Evolutionary conservation across 495 filamentous ascomycete species (phyloP).

Genomic region (Penicillium steckii): DNA sequence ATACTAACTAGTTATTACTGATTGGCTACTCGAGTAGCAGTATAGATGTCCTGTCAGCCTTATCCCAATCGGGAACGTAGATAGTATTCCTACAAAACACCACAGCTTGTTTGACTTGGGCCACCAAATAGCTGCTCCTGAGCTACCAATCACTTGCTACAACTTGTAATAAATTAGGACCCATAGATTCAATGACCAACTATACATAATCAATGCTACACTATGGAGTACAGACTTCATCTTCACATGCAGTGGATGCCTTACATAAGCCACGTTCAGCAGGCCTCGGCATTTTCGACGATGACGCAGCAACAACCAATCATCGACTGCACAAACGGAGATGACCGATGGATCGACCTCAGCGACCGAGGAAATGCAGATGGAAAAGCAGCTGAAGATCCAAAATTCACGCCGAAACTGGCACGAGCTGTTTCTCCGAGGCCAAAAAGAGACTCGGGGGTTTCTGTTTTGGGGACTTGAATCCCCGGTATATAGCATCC

Average conservation of each 20-base stretch:
- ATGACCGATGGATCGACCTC: slow-evolving; percentile 26
- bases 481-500: slow-evolving; percentile 19
- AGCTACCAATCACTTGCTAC: too few species aligned
- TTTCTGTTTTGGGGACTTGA: slow-evolving; percentile 8
- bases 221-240: too few species aligned
- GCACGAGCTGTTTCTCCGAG: slow-evolving; percentile 20
- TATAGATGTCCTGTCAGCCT: too few species aligned
- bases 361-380: slow-evolving; percentile 22
- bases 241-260: slow-evolving; percentile 12
- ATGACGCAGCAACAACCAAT: slow-evolving; percentile 31
- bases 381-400: slow-evolving; percentile 15
- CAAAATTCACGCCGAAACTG: slow-evolving; percentile 1
- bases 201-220: too few species aligned
- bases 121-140: too few species aligned
- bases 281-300: slow-evolving; percentile 32
- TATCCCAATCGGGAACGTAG: too few species aligned
- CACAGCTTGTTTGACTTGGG: too few species aligned
- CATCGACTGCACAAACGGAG: slow-evolving; percentile 5
- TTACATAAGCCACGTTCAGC: slow-evolving; percentile 9
- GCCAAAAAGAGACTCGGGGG: slow-evolving; percentile 13
- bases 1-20: too few species aligned
- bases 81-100: too few species aligned
- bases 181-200: too few species aligned
- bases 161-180: too few species aligned
- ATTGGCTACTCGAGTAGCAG: too few species aligned